A percentile compares a stretch with the other conserved stretches of the same genome.
These are phyloP conservation scores for Aspergillus ochraceus DNA, from an alignment of 2,329 filamentous ascomycete genomes.

Conservation along the genomic window DNA sequence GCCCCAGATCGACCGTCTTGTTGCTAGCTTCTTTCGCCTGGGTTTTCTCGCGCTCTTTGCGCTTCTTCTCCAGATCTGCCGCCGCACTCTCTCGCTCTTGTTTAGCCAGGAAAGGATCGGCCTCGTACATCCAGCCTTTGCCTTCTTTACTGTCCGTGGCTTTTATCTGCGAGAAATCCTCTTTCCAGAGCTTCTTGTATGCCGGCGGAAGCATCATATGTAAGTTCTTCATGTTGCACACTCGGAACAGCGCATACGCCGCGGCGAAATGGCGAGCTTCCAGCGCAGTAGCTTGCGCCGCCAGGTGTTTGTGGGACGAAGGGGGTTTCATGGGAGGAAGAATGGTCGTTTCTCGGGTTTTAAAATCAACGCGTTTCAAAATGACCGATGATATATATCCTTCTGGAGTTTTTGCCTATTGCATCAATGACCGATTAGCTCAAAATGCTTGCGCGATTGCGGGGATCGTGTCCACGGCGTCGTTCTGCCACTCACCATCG, in stretches of 20 bases:
- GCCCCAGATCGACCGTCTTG: constrained; percentile 51
- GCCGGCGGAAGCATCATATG: constrained; percentile 91
- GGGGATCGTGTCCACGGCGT: not conserved
- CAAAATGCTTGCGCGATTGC: not conserved
- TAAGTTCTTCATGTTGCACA: constrained; percentile 94
- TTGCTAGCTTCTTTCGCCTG: constrained; percentile 62
- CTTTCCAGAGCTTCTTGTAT: constrained; percentile 87
- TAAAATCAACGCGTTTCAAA: constrained; percentile 69
- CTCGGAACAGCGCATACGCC: constrained; percentile 84
- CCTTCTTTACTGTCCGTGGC: constrained; percentile 74
- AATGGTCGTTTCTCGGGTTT: constrained; percentile 74
- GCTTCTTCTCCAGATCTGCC: constrained; percentile 74
- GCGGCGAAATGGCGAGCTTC: constrained; percentile 94
- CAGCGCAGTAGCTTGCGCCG: constrained; percentile 73
- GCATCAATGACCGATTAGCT: constrained; percentile 14
- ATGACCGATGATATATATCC: constrained; percentile 81
- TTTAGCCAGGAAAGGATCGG: constrained; percentile 83
- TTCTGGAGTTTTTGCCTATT: constrained; percentile 64
- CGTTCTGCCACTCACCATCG: constrained; percentile 57
- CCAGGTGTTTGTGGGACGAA: constrained; percentile 71
- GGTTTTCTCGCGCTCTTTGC: constrained; percentile 64
- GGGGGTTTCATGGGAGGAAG: constrained; percentile 84
- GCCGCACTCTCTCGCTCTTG: constrained; percentile 78
- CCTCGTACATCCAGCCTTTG: constrained; percentile 87
- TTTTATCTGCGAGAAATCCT: constrained; percentile 80